Evolutionary conservation across 2,329 filamentous ascomycete species (phyloP), one percentile per base, ranked within the genome.

Genomic region (Penicillium palitans): DNA sequence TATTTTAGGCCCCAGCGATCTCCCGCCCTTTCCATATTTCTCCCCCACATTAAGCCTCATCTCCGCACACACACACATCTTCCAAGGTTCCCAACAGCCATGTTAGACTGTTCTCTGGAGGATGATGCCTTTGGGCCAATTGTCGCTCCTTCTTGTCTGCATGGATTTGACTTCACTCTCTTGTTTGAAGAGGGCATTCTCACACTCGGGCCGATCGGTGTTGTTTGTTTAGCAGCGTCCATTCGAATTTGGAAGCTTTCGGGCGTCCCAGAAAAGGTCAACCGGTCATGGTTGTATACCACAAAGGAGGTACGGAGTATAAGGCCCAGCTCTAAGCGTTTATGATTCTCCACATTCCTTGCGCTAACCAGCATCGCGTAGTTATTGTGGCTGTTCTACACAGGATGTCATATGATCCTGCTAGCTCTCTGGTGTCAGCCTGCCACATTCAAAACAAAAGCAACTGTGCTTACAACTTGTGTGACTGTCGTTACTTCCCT

Each of bases 121-220:
- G 40, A 42, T 13, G 62, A 72, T 49, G 46, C 50, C 15, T 72
- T 72, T 42, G 70, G 70, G 19, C 69, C 70, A 45, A 58, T 55
- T 13, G 63, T 72, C n/a, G 48, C 58, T 40, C 6, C 44, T 17
- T 57, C 58, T 17, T 73, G 66, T 55, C 63, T 60, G 44, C 58
- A 66, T 61, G 66, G 66, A 21, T 71, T 71, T 55, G 70, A 73
- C 47, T 73, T 73, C 52, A 72, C 70, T 4, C 61, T 72, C 17
- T 54, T 71, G 4, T 73, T 73, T 37, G 70, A 72, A 57, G 64
- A 73, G 45, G 61, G 53, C n/a, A 66, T 71, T n/a, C 55, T 72
- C 9, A 64, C 63, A 6, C 54, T 64, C 3, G 41, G 59, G n/a
- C 60, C 61, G 4, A 42, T 63, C 9, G 25, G 17, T 2, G 0